phyloP scores from a whole-genome alignment of 805 yeast genomes.

The Hagleromyces aurorensis region DNA sequence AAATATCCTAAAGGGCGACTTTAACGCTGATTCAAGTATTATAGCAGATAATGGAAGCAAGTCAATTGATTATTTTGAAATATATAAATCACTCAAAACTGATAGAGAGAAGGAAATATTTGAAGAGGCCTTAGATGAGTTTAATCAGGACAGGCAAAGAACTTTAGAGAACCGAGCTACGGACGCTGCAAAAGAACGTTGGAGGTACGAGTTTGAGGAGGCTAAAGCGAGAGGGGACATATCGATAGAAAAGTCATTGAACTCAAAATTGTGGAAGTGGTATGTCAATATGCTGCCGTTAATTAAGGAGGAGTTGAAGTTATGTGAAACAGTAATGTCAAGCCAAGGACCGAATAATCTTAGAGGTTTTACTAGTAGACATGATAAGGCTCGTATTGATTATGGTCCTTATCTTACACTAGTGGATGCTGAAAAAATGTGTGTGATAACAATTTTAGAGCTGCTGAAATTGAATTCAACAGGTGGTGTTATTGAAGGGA shows the following conservation, averaged over 20 bases:
- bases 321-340: conserved; percentile 40
- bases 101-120: conserved; percentile 46
- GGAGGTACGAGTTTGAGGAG: conserved; percentile 78
- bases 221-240: conserved; percentile 51
- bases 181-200: conserved; percentile 78
- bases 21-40: conserved; percentile 32
- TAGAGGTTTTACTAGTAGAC: conserved; percentile 20
- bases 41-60: conserved; percentile 20
- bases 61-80: conserved; percentile 54
- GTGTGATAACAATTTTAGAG: conserved; percentile 80
- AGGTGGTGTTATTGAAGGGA: conserved; percentile 70
- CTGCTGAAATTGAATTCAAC: conserved; percentile 64
- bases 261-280: conserved; percentile 80
- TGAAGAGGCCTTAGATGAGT: conserved; percentile 56
- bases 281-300: conserved; percentile 63
- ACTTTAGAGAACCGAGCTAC: conserved; percentile 66
- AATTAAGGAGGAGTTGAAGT: conserved; percentile 55
- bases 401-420: conserved; percentile 73
- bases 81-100: conserved; percentile 47
- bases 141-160: conserved; percentile 70
- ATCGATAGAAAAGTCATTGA: conserved; percentile 50
- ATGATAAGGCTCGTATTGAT: conserved; percentile 36
- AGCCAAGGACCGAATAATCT: conserved; percentile 3
- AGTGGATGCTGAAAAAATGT: conserved; percentile 72
- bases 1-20: conserved; percentile 30